Evolutionary conservation across 2,329 filamentous ascomycete genomes (phyloP).

Genomic region (Talaromyces marneffei): DNA sequence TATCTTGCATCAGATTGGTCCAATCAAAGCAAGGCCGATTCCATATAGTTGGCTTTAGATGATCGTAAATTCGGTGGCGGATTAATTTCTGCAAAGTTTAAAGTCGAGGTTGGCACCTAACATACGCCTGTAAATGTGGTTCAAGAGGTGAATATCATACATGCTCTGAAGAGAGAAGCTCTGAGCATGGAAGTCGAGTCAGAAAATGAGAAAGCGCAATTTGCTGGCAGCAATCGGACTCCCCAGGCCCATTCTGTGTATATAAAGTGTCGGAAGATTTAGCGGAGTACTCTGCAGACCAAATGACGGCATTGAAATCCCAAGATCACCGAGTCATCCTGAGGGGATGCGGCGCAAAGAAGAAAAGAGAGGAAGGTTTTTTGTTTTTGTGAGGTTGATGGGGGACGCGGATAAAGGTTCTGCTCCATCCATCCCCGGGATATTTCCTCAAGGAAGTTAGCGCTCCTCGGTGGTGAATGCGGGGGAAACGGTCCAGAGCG

Average conservation of each 20-base stretch:
- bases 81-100: background rate
- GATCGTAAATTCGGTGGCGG: background rate
- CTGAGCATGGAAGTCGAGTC: background rate
- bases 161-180: background rate
- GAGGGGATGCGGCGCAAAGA: background rate
- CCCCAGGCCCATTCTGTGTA: background rate
- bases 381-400: background rate
- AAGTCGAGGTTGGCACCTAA: background rate
- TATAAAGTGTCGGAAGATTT: background rate
- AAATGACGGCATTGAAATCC: background rate
- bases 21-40: background rate
- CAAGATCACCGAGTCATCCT: background rate
- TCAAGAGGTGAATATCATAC: background rate
- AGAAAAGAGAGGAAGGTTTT: background rate
- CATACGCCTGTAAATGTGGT: background rate
- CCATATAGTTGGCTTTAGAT: background rate
- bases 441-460: background rate
- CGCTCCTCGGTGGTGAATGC: background rate
- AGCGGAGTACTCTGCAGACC: background rate
- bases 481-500: background rate
- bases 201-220: background rate
- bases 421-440: background rate
- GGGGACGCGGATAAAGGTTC: background rate
- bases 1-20: background rate
- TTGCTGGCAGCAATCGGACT: background rate